Evolutionary conservation across 345 rosid species (phyloP).

Genomic region (Tarenaya hassleriana): DNA sequence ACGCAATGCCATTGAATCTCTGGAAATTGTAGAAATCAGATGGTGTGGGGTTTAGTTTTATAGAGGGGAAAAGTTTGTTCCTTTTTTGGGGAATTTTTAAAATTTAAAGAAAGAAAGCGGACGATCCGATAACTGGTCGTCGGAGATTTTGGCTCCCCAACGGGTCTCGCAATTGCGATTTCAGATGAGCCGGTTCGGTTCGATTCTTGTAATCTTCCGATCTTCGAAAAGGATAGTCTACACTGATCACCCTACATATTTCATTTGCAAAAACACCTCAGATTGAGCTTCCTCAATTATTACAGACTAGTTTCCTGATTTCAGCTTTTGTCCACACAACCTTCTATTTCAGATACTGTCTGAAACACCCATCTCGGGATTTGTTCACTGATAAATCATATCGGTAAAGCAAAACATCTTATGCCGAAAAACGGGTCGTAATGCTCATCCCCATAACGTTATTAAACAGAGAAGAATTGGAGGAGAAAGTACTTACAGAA

Average conservation of each 20-base stretch:
- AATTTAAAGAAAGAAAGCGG: slow-evolving; percentile 3
- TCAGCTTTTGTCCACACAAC: neutral
- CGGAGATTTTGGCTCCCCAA: slow-evolving; percentile 19
- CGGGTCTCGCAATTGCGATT: slow-evolving; percentile 20
- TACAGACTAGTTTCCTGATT: neutral
- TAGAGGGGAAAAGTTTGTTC: slow-evolving; percentile 1
- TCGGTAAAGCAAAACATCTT: too few relatives aligned
- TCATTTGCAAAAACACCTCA: neutral
- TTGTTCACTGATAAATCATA: too few relatives aligned
- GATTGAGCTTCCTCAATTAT: neutral
- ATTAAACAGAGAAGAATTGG: too few relatives aligned
- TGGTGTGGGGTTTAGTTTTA: slow-evolving; percentile 18
- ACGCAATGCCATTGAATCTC: too few relatives aligned
- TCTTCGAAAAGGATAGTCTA: too few relatives aligned
- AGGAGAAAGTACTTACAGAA: slow-evolving; percentile 41
- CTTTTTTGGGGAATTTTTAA: neutral
- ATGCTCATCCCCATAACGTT: too few relatives aligned
- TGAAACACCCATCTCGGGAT: neutral
- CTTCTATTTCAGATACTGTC: neutral
- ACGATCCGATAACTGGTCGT: slow-evolving; percentile 25
- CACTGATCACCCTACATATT: slow-evolving; percentile 49
- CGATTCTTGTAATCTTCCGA: too few relatives aligned
- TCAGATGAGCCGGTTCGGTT: too few relatives aligned
- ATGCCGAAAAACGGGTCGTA: too few relatives aligned
- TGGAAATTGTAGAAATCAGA: slow-evolving; percentile 5